phyloP scores from a whole-genome alignment of 371 early-diverging fungal species.

The Sanchytrium tribonematis region DNA sequence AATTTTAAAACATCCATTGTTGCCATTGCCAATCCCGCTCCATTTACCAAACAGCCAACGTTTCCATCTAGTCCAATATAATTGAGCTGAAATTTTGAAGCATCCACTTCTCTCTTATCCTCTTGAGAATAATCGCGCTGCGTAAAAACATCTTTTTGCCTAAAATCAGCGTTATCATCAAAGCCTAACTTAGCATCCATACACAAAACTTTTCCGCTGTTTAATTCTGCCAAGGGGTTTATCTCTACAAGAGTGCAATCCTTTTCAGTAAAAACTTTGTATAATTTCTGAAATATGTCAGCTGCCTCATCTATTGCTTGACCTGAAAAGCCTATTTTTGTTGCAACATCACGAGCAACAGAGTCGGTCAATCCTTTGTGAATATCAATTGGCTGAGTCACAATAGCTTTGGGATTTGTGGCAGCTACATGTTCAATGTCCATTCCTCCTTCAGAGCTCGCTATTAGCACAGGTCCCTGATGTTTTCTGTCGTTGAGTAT shows the following conservation, averaged over 20 bases:
- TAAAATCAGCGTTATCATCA: constrained; percentile 94
- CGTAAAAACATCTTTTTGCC: constrained; percentile 61
- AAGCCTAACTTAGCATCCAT: constrained; percentile 84
- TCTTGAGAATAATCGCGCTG: constrained; percentile 70
- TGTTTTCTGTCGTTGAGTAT: constrained; percentile 69
- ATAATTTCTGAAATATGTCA: constrained; percentile 62
- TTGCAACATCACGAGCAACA: constrained; percentile 15
- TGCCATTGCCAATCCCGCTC: constrained; percentile 95
- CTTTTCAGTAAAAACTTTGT: constrained; percentile 78
- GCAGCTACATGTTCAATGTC: constrained; percentile 87
- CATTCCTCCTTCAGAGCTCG: constrained; percentile 84
- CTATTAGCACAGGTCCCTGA: constrained; percentile 67
- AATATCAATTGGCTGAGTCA: constrained; percentile 48
- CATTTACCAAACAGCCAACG: constrained; percentile 68
- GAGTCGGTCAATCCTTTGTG: constrained; percentile 19
- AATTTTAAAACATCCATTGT: constrained; percentile 97
- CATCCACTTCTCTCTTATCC: constrained; percentile 85
- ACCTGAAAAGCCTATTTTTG: constrained; percentile 24
- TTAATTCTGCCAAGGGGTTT: constrained; percentile 80
- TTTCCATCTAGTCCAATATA: constrained; percentile 91
- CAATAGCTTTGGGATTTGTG: constrained; percentile 71
- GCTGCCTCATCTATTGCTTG: constrained; percentile 43
- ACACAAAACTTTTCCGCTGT: constrained; percentile 54
- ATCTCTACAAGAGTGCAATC: constrained; percentile 93
- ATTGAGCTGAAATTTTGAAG: constrained; percentile 83